Base-by-base conservation (phyloP, 192 early-diverging fungal genomes). In the Backusella parvicylindrica region DNA sequence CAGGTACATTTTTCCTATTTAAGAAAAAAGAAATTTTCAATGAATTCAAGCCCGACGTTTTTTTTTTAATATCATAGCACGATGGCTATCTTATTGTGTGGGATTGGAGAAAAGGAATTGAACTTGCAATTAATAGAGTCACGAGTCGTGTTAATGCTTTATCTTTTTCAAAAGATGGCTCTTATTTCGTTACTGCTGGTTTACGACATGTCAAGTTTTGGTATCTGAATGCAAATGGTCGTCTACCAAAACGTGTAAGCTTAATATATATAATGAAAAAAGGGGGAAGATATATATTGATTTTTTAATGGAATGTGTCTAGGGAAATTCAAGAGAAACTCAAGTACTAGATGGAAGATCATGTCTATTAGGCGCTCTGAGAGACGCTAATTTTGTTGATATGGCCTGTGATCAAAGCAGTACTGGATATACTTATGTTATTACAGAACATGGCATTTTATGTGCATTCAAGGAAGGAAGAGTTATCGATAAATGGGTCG, bases 31-130 rank as follows among this genome's bases (percentile, higher is more conserved):
- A 11, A 50, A 38, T 21, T 32, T 38, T 37, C 47, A 13, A 13
- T 47, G 16, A 33, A 40, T 38, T 43, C 33, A 76, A n/a, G 47
- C 64, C 16, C 60, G 23, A 33, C 3, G 53, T 75, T 60, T 47
- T 18, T 47, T 16, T 3, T 40, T n/a, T 35, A 35, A 35, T 35
- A 35, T 3, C 12, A 26, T 82, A 93, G 89, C 91, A 95, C 77
- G 94, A 96, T 81, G 94, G 93, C 0, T 91, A 88, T 73, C 72
- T 94, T 26, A 85, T 91, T 75, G 86, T 96, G 11, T 96, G 94
- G 94, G 89, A 95, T 80, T 94, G 91, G 89, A 83, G 84, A 73
- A 87, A 85, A 33, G 86, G 87, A 3, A 68, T 76, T 3, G 87
- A 89, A 77, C 75, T 94, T 6, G 90, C 88, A 0, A 89, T 84